Base-by-base conservation (phyloP, 2,329 filamentous ascomycete genomes). In the Thelonectria rubi region DNA sequence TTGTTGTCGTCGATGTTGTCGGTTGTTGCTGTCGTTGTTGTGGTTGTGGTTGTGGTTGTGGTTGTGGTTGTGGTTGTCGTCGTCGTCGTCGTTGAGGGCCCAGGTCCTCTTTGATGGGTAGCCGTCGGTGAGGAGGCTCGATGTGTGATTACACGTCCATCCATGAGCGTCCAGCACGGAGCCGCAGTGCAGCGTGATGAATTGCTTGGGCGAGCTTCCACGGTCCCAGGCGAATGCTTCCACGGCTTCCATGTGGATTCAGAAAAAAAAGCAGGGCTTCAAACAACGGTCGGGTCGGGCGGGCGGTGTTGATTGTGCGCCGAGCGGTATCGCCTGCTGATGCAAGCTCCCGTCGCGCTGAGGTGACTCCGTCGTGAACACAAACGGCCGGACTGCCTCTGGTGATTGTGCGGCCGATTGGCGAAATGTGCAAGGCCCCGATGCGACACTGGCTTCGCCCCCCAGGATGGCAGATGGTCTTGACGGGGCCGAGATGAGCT, bases 321-420 rank as follows among this genome's bases (percentile, higher is more conserved):
- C 66, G 66, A 64, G 56, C 66, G 60, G 70, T 66, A 68, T 72
- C 65, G 68, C 69, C 66, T 68, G 47, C 56, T 63, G 55, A 69
- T 73, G 72, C 71, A 72, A 65, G 68, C 55, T 70, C 59, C 72
- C 72, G 72, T 72, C 66, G 59, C 66, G 60, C 68, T 68, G 69
- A 61, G 59, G 68, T 68, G 65, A 65, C 69, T 62, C 70, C 64
- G 65, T 68, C 48, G 62, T 64, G 69, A 63, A 63, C 20, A 71
- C 68, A 70, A 68, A 62, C 64, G 66, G 70, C 58, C 64, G 60
- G 65, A 63, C 65, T 69, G 63, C 59, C 45, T 68, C 64, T 69
- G 63, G 58, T 71, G 65, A 69, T 64, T 68, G 65, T 49, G 68
- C 61, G 51, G 49, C 63, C 59, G 62, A 52, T 54, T 69, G 69